phyloP scores from a whole-genome alignment of 2,329 filamentous ascomycete species.

The Arthrobotrys sinensis region DNA sequence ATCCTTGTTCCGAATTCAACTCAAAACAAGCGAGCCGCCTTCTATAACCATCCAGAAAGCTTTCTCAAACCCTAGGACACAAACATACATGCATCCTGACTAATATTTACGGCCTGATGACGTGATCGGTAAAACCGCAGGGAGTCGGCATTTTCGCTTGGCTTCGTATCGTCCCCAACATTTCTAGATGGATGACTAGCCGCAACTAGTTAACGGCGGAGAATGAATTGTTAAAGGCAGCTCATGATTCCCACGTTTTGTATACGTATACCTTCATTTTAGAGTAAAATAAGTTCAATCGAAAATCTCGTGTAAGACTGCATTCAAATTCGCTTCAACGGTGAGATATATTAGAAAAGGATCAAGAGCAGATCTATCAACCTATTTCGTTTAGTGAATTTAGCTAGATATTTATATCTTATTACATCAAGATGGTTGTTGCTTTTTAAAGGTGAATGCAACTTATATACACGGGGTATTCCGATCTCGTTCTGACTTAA shows the following conservation, averaged over 20 bases:
- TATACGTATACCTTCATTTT: neutral
- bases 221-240: neutral
- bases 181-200: neutral
- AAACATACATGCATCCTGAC: constrained; percentile 3
- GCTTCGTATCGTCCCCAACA: neutral
- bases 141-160: neutral
- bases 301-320: neutral
- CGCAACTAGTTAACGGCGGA: neutral
- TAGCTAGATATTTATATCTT: neutral
- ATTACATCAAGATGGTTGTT: neutral
- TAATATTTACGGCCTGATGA: neutral
- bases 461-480: neutral
- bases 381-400: neutral
- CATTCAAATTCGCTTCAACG: neutral
- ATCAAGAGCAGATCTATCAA: neutral
- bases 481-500: neutral
- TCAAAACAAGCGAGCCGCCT: neutral
- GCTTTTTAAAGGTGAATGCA: constrained; percentile 2
- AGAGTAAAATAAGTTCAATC: neutral
- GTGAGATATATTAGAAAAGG: neutral
- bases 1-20: neutral
- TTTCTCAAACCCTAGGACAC: neutral
- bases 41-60: neutral
- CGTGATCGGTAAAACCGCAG: neutral
- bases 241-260: neutral